These are phyloP conservation scores for Trichosporon faecale DNA, from an alignment of 1,284 basidiomycete genomes.

Conservation along the genomic window DNA sequence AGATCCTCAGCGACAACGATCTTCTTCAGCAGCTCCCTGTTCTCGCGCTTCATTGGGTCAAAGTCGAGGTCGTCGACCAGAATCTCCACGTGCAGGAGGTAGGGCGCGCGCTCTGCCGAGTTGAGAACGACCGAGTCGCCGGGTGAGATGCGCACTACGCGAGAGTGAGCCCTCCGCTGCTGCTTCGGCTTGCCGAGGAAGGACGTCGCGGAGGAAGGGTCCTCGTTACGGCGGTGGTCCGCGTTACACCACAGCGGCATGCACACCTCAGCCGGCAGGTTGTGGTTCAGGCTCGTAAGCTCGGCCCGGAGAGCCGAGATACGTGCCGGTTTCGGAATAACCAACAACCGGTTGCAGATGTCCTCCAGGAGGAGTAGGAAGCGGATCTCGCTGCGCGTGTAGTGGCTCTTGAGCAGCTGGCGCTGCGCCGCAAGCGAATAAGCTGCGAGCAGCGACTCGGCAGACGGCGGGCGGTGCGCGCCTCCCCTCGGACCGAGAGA, in stretches of 20 bases:
- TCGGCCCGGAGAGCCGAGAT: constrained; percentile 94
- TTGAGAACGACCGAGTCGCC: constrained; percentile 98
- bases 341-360: constrained; percentile 85
- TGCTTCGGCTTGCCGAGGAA: constrained; percentile 11
- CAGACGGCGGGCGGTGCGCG: constrained; percentile 52
- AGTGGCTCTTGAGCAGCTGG: constrained; percentile 78
- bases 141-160: constrained; percentile 94
- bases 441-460: constrained; percentile 53
- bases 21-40: constrained; percentile 80
- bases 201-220: constrained; percentile 16
- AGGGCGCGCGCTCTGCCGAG: constrained; percentile 94
- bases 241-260: constrained; percentile 95
- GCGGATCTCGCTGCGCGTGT: constrained; percentile 87
- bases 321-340: constrained; percentile 89
- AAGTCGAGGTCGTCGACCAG: constrained; percentile 90
- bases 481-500: constrained; percentile 6
- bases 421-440: constrained; percentile 68
- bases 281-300: constrained; percentile 91
- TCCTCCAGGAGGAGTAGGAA: constrained; percentile 86
- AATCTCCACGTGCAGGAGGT: constrained; percentile 88
- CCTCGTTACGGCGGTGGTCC: constrained; percentile 51
- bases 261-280: constrained; percentile 84
- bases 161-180: constrained; percentile 71
- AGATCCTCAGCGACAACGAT: constrained; percentile 69
- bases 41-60: constrained; percentile 76